Conservation (phyloP, 2,329 filamentous ascomycete genomes). For the Ceratocystis variospora region DNA sequence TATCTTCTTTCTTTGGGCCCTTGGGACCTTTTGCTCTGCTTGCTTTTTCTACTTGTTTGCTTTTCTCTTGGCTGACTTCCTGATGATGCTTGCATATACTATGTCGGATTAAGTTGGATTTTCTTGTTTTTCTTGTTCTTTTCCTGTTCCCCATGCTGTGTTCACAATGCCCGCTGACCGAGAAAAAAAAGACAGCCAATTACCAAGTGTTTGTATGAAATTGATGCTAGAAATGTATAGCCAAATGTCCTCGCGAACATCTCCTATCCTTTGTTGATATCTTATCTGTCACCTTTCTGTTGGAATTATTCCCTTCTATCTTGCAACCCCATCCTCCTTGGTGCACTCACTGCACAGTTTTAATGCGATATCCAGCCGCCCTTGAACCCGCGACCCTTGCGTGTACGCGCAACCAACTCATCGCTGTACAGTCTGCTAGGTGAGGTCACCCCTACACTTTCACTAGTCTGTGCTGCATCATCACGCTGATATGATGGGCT, state of each 20-base stretch:
- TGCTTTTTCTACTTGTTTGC: neutral
- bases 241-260: neutral
- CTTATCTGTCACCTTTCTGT: too few relatives aligned
- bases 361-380: neutral
- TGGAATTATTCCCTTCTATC: neutral
- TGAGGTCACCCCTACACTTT: too few relatives aligned
- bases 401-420: conserved; percentile 26
- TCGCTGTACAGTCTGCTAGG: conserved; percentile 40
- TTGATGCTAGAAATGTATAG: neutral
- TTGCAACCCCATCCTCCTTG: neutral
- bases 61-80: too few relatives aligned
- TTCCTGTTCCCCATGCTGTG: neutral
- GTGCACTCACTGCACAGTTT: neutral
- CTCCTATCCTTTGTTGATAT: too few relatives aligned
- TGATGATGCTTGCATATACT: too few relatives aligned
- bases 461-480: neutral
- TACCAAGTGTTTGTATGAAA: neutral
- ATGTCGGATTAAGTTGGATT: too few relatives aligned
- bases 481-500: conserved; percentile 9
- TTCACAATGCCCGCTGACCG: neutral
- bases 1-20: neutral
- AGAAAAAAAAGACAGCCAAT: neutral
- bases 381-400: conserved; percentile 22
- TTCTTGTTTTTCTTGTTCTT: too few relatives aligned
- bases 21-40: neutral